Conservation (phyloP, 2,329 filamentous ascomycete genomes). For the Pseudogymnoascus sp. region DNA sequence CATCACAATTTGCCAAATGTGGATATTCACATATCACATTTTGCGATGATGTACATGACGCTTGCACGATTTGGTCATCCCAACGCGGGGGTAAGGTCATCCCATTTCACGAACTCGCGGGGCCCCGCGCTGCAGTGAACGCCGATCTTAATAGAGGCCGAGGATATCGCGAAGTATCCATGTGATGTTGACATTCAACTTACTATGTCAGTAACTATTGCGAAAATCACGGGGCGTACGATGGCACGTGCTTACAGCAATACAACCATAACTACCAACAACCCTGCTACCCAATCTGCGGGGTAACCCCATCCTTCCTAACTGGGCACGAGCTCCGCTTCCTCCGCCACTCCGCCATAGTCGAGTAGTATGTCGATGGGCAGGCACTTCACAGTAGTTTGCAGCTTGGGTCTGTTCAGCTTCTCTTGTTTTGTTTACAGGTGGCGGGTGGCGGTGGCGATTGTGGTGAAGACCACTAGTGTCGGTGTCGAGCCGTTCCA, state of each 20-base stretch:
- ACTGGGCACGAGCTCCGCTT: background rate
- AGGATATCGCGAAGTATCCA: background rate
- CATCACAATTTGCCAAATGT: background rate
- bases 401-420: background rate
- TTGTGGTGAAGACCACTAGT: background rate
- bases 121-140: no score
- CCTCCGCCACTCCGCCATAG: background rate
- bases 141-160: background rate
- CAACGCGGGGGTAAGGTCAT: background rate
- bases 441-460: background rate
- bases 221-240: background rate
- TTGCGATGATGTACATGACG: background rate
- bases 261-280: background rate
- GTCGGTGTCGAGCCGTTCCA: no score
- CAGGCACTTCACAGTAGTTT: no score
- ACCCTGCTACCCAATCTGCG: background rate
- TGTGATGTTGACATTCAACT: background rate
- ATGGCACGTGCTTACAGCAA: background rate
- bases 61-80: background rate
- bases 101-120: no score
- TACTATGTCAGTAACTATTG: no score
- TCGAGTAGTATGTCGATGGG: no score
- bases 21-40: background rate
- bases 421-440: background rate
- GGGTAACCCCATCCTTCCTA: background rate